Base-by-base conservation (phyloP, 495 filamentous ascomycete genomes). In the Tuber microsphaerosporum region DNA sequence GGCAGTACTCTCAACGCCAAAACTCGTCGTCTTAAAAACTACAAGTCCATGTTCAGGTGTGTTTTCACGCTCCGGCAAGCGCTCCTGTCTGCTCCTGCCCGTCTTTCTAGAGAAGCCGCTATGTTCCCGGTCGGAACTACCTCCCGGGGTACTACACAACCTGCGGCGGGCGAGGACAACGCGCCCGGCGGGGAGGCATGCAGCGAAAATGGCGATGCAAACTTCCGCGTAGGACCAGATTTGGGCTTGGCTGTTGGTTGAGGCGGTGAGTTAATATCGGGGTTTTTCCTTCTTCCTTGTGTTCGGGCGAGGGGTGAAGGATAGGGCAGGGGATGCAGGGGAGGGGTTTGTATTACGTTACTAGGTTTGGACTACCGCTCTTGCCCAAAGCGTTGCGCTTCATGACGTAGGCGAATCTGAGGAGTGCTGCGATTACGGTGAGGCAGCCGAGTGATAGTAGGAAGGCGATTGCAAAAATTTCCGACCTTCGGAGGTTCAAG, bases 321-420 rank as follows among this genome's bases (percentile, higher is more conserved):
- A 51, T 39, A 14, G 48, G 48, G 48, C n/a, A 9, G 61, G 45
- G 34, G 26, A 10, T 19, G 51, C 1, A n/a, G 48, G 17, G 72
- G 44, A 20, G 39, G 34, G n/a, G 39, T 31, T 17, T 51, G 65
- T 73, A 71, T 78, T 46, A 78, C 76, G 71, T 77, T 68, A 78
- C 76, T 44, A 78, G 71, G 61, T 73, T 48, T 41, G 75, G 75
- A n/a, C 73, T 68, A 41, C 75, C 76, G 71, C 65, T 45, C 71
- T 74, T 78, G 22, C 76, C 76, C 65, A 73, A 51, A 17, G 71
- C 46, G 19, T 78, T 78, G n/a, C 76, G 76, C 68, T 77, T 78
- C 9, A 75, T 78, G 16, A 78, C 71, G 34, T 78, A 78, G 37
- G 46, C 68, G 71, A 68, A 77, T 19, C 76, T 51, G 9, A 78